Evolutionary conservation across 441 rosid species (phyloP).

Genomic region (Rhodomyrtus psidioides): DNA sequence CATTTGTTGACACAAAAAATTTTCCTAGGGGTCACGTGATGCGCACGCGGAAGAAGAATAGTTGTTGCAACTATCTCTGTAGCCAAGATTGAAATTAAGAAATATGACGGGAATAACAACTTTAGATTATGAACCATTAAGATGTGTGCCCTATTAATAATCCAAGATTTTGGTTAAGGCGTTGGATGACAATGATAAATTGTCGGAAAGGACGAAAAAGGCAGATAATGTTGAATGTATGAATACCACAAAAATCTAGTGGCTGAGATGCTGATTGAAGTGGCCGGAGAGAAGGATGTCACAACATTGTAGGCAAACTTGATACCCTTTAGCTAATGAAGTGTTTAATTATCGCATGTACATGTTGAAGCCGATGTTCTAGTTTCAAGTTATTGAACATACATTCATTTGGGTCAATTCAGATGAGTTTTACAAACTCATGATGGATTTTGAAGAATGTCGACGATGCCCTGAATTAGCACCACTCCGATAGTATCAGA

Average conservation of each 20-base stretch:
- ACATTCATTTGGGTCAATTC: background rate
- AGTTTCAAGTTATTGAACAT: background rate
- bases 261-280: background rate
- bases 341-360: background rate
- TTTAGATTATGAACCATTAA: background rate
- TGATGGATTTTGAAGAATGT: too few species aligned
- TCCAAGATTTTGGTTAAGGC: background rate
- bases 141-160: background rate
- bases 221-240: background rate
- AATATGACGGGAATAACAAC: background rate
- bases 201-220: background rate
- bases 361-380: background rate
- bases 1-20: too few species aligned
- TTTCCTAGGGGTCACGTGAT: too few species aligned
- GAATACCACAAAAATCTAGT: background rate
- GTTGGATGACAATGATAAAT: background rate
- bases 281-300: background rate
- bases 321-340: background rate
- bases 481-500: too few species aligned
- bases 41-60: too few species aligned
- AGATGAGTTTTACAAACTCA: too few species aligned
- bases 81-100: background rate
- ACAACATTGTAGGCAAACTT: background rate
- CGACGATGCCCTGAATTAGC: too few species aligned
- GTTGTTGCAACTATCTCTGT: background rate